phyloP scores from a whole-genome alignment of 2,329 filamentous ascomycete genomes.

The Madurella mycetomatis region DNA sequence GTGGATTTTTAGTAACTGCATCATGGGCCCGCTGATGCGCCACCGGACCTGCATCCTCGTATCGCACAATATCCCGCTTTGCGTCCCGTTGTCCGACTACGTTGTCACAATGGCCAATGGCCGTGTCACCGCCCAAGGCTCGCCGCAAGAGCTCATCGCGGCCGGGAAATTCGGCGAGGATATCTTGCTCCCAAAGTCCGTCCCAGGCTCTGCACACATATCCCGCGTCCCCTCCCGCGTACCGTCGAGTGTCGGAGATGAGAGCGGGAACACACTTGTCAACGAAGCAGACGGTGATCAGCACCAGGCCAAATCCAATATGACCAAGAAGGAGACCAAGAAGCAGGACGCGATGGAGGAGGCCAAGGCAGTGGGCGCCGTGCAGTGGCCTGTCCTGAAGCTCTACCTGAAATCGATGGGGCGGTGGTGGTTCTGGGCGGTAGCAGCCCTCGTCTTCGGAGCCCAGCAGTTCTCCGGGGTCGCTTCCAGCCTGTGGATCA shows the following conservation, averaged over 20 bases:
- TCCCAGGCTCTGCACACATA: slow-evolving; percentile 61
- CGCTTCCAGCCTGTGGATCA: slow-evolving; percentile 90
- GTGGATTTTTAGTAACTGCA: slow-evolving; percentile 94
- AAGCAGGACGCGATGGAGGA: slow-evolving; percentile 61
- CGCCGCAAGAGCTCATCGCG: slow-evolving; percentile 69
- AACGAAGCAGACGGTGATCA: slow-evolving; percentile 48
- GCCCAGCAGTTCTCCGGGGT: slow-evolving; percentile 82
- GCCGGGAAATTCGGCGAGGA: slow-evolving; percentile 90
- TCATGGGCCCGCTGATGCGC: slow-evolving; percentile 83
- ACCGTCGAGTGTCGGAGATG: slow-evolving; percentile 68
- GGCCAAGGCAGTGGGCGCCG: slow-evolving; percentile 75
- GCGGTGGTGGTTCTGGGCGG: slow-evolving; percentile 91
- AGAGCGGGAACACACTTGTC: slow-evolving; percentile 51
- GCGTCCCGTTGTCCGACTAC: slow-evolving; percentile 72
- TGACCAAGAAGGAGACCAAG: slow-evolving; percentile 42
- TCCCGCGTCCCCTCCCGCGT: slow-evolving; percentile 75
- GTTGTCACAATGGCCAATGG: slow-evolving; percentile 88
- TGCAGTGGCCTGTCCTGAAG: slow-evolving; percentile 80
- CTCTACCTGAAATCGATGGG: slow-evolving; percentile 91
- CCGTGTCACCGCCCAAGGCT: slow-evolving; percentile 70
- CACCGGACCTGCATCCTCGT: slow-evolving; percentile 89
- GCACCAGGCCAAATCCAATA: slow-evolving; percentile 43
- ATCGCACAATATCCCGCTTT: slow-evolving; percentile 90
- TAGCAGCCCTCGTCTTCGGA: slow-evolving; percentile 69
- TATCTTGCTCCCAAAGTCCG: slow-evolving; percentile 57